Base-by-base conservation (phyloP, 345 rosid genomes). In the Linum trigynum region DNA sequence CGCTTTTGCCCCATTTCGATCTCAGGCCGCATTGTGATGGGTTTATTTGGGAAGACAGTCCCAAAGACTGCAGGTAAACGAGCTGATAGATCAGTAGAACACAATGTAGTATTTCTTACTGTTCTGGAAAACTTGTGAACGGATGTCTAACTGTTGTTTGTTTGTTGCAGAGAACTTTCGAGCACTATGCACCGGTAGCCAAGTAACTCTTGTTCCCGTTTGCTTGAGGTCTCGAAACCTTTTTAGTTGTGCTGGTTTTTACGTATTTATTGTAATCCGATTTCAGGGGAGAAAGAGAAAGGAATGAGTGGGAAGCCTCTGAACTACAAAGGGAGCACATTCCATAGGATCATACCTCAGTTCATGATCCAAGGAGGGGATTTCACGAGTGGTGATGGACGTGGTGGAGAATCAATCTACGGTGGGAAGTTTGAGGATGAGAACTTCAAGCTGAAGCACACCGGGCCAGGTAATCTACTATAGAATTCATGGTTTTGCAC, bases 201-300 rank as follows among this genome's bases (percentile, higher is more conserved):
- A 80, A 73, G 83, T 81, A 75, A 80, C 86, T 79, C 75, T 74
- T 78, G 77, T 59, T 59, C 71, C 68, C 61, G 61, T 70, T 39
- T 66, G 2, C 8, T 56, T 56, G 16, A 56, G 36, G 23, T 56
- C 9, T n/a, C 59, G 17, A 7, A 35, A 56, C 36, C 36, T 56
- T 15, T 55, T 55, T 1, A 7, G 14, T 15, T 55, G 14, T 15
- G 10, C 58, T 23, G 58, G 7, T 15, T 9, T 15, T n/a, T 14
- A 55, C 7, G 14, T 2, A 7, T 3, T 56, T 56, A 35, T 23
- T 56, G 9, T 58, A 6, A 3, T 61, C 42, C 39, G 14, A 38
- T 12, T 37, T 15, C 45, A 61, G 64, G 64, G 9, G 64, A 61
- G 45, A 61, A 61, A 39, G 64, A 48, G 5, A 38, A 14, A 41